Percentiles rank a stretch among this genome's conserved stretches.
These are phyloP conservation scores for Tylopilus sp. DNA, from an alignment of 1,284 basidiomycete species.

Conservation along the genomic window DNA sequence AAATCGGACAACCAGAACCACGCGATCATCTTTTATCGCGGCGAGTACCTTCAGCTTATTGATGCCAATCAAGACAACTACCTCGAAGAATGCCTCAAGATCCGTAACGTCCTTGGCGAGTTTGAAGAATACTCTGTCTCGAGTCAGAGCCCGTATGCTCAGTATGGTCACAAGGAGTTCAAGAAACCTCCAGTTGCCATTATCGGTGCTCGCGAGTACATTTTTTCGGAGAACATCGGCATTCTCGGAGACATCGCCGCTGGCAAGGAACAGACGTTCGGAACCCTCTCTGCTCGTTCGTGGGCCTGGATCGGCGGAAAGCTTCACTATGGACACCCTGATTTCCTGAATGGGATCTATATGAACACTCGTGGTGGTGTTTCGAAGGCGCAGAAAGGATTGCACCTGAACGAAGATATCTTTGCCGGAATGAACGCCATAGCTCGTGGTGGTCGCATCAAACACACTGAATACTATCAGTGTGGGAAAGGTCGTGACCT, in stretches of 20 bases:
- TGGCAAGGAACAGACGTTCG: conserved; percentile 99
- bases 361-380: conserved; percentile 99
- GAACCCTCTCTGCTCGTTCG: conserved; percentile 91
- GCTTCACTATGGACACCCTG: conserved; percentile 97
- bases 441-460: conserved; percentile 94
- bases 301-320: conserved; percentile 98
- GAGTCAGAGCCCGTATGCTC: conserved; percentile 86
- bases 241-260: conserved; percentile 97
- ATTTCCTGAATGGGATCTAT: conserved; percentile 97
- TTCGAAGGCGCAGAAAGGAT: conserved; percentile 97
- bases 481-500: conserved; percentile 99
- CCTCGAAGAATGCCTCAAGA: conserved; percentile 98
- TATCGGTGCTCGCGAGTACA: conserved; percentile 98
- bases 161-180: conserved; percentile 84
- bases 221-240: conserved; percentile 99
- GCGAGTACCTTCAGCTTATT: conserved; percentile 97
- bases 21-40: conserved; percentile 97
- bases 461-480: conserved; percentile 98
- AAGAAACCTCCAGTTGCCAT: conserved; percentile 90
- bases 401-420: conserved; percentile 99
- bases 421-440: conserved; percentile 99
- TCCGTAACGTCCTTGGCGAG: conserved; percentile 95
- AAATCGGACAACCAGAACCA: conserved; percentile 99
- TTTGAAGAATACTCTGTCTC: conserved; percentile 93
- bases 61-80: conserved; percentile 99